Evolutionary conservation across 331 rosid species (phyloP), one percentile per base, ranked within the genome.

Genomic region (Rosa hybrid): DNA sequence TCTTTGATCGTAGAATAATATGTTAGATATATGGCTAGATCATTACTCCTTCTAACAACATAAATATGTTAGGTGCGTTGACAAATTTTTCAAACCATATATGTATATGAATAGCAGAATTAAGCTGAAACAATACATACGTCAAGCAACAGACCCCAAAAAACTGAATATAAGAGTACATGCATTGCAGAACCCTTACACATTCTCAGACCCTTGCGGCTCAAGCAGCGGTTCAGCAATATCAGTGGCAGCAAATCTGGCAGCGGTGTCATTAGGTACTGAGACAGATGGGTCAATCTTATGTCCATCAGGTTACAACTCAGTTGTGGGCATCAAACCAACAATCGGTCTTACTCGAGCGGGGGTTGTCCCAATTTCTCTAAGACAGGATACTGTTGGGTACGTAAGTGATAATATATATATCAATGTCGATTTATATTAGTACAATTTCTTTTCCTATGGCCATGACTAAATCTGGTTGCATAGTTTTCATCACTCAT

Each of bases 201-300:
- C 64, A 46, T 17, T 65, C 41, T 54, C 75, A 4, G 87, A 44
- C 2, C 89, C 94, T 7, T 83, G 87, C 39, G 94, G 92, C 17
- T 91, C 97, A 14, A 89, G 97, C 50, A 85, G 92, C 18, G 92
- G 92, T 14, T 64, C 97, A 7, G 84, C 91, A 21, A 91, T 91
- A 84, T 87, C 92, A 23, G 86, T 68, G 0, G 87, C 97, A 0
- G 88, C 97, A 65, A 90, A 87, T 74, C 27, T 91, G 80, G 94
- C 64, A 7, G 39, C 87, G 6, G 87, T 86, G 1, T 44, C 97
- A 57, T 45, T 92, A 39, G 97, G 91, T 18, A 87, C 92, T 4
- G 89, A 90, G 70, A 87, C 91, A 0, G 89, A 83, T 74, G 94
- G 89, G 0, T 92, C 91, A 14, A 83, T 92, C 64, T 54, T 90